Evolutionary conservation across 495 filamentous ascomycete species (phyloP).

Genomic region (Aspergillus panamensis): DNA sequence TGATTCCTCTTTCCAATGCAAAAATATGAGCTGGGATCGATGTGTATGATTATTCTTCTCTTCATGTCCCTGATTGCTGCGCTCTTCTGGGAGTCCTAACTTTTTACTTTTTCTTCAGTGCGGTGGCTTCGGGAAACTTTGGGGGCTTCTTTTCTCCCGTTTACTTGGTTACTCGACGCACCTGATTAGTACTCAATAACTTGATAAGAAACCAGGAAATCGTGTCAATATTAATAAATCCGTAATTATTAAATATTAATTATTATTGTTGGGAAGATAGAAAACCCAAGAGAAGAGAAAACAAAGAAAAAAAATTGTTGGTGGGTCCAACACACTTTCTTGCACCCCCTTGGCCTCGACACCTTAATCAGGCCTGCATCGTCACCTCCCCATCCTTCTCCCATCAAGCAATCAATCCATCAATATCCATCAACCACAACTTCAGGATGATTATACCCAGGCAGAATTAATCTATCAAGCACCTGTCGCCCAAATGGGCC

Average conservation of each 20-base stretch:
- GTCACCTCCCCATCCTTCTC: neutral
- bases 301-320: neutral
- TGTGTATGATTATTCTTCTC: neutral
- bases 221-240: too few relatives aligned
- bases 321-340: neutral
- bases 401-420: neutral
- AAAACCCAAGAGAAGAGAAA: neutral
- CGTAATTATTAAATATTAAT: too few relatives aligned
- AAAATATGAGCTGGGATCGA: neutral
- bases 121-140: neutral
- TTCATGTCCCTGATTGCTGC: neutral
- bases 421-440: neutral
- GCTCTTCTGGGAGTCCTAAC: too few relatives aligned
- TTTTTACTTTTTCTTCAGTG: neutral
- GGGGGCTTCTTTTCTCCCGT: neutral
- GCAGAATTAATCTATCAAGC: conserved; percentile 6
- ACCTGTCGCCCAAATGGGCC: neutral
- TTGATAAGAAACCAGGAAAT: too few relatives aligned
- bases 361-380: neutral
- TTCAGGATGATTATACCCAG: neutral
- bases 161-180: neutral
- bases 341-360: neutral
- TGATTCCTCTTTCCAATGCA: neutral
- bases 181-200: too few relatives aligned
- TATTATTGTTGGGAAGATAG: too few relatives aligned